These are phyloP conservation scores for Huntiella moniliformis DNA, from an alignment of 2,329 filamentous ascomycete genomes.

Conservation along the genomic window DNA sequence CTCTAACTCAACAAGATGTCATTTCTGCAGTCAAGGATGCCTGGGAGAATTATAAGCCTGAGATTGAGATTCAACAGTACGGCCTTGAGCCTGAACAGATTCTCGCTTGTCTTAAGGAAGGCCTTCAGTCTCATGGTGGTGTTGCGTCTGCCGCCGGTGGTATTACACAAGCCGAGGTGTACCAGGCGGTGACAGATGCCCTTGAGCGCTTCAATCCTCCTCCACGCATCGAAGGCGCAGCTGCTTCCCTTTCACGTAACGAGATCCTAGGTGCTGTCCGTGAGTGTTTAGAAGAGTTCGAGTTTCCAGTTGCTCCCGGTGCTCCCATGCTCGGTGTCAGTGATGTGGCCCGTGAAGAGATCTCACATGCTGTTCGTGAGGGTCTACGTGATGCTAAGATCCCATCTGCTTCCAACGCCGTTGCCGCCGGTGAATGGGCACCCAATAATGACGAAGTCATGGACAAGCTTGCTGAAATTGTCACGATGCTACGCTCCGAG, in stretches of 20 bases:
- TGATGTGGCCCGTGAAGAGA: constrained; percentile 36
- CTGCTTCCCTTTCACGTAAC: constrained; percentile 53
- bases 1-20: constrained; percentile 59
- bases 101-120: constrained; percentile 68
- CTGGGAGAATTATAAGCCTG: constrained; percentile 86
- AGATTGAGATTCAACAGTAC: constrained; percentile 77
- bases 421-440: not conserved
- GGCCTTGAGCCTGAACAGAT: constrained; percentile 84
- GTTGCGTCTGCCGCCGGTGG: constrained; percentile 28
- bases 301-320: constrained; percentile 46
- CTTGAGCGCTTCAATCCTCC: constrained; percentile 66
- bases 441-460: constrained; percentile 30
- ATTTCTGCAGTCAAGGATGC: constrained; percentile 74
- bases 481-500: constrained; percentile 38
- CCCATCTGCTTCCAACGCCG: constrained; percentile 20
- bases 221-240: constrained; percentile 38
- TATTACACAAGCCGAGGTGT: constrained; percentile 67
- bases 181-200: constrained; percentile 68
- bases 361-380: constrained; percentile 44
- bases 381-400: constrained; percentile 35
- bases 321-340: constrained; percentile 29
- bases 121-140: constrained; percentile 53
- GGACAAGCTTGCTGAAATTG: constrained; percentile 44
- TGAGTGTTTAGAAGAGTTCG: constrained; percentile 72
- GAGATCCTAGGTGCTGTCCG: constrained; percentile 70